phyloP scores from a whole-genome alignment of 768 basidiomycete species.

The Gloeophyllum trabeum region DNA sequence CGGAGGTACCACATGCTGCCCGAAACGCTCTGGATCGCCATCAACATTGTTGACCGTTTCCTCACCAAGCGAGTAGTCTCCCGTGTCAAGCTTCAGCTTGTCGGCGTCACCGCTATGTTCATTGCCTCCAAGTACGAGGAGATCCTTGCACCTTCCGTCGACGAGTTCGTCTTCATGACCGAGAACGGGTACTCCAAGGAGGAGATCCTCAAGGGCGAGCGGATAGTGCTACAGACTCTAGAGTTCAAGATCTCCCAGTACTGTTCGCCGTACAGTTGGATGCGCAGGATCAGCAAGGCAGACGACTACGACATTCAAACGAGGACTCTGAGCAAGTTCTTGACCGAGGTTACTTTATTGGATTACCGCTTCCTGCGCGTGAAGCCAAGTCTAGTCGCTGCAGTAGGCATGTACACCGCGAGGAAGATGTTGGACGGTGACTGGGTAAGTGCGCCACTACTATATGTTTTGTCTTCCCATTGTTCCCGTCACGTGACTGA shows the following conservation, averaged over 20 bases:
- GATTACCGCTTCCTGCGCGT: slow-evolving; percentile 89
- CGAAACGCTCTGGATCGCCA: slow-evolving; percentile 97
- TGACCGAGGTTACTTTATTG: slow-evolving; percentile 90
- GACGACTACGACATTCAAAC: slow-evolving; percentile 99
- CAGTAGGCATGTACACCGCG: slow-evolving; percentile 95
- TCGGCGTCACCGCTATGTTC: slow-evolving; percentile 98
- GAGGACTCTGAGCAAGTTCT: slow-evolving; percentile 91
- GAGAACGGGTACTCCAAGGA: slow-evolving; percentile 90
- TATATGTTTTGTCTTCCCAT: slow-evolving; percentile 10
- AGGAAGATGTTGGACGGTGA: slow-evolving; percentile 88
- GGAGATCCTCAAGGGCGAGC: slow-evolving; percentile 96
- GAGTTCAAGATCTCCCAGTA: slow-evolving; percentile 95
- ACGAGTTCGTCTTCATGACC: slow-evolving; percentile 99
- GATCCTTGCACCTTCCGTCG: slow-evolving; percentile 91
- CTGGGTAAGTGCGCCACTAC: slow-evolving; percentile 65
- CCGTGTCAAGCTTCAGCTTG: slow-evolving; percentile 81
- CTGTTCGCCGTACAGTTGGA: slow-evolving; percentile 99
- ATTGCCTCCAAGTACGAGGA: slow-evolving; percentile 99
- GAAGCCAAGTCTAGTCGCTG: slow-evolving; percentile 89
- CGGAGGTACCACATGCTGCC: slow-evolving; percentile 98
- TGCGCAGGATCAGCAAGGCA: slow-evolving; percentile 95
- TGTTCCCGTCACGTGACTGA: slow-evolving; percentile 22
- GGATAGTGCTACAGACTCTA: slow-evolving; percentile 89
- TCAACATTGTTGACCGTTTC: slow-evolving; percentile 86
- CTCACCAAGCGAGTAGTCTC: slow-evolving; percentile 63